Conservation (phyloP, 768 basidiomycete genomes). For the Sistotremastrum niveocremeum region DNA sequence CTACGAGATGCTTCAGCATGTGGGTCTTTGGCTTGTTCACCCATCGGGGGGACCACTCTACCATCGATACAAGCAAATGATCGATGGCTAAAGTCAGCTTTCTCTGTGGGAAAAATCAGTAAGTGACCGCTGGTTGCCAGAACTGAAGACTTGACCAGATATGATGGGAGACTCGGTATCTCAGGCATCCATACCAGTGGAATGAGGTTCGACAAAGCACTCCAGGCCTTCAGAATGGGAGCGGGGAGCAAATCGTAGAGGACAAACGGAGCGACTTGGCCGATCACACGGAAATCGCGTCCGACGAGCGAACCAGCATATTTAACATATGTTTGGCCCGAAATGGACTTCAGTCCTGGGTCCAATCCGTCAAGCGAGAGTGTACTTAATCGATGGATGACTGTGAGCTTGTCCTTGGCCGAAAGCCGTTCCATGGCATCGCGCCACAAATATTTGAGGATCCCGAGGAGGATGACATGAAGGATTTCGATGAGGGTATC, state of each 20-base stretch:
- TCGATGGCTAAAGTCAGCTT: conserved; percentile 19
- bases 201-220: conserved; percentile 18
- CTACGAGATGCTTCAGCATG: conserved; percentile 23
- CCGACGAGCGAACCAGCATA: conserved; percentile 27
- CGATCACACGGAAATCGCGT: conserved; percentile 19
- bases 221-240: conserved; percentile 19
- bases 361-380: too few species aligned
- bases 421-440: conserved; percentile 11
- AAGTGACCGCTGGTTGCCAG: not conserved
- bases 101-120: conserved; percentile 9
- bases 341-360: too few species aligned
- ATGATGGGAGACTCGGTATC: conserved; percentile 20
- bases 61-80: conserved; percentile 21
- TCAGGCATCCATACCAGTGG: conserved; percentile 27
- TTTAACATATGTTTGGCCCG: conserved; percentile 20
- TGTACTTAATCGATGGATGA: too few species aligned
- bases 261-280: too few species aligned
- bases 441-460: conserved; percentile 23
- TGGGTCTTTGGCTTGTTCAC: conserved; percentile 35
- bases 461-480: conserved; percentile 21
- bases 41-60: conserved; percentile 17
- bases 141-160: conserved; percentile 16
- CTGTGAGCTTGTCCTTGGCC: conserved; percentile 11
- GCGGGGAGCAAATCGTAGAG: conserved; percentile 22
- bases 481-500: conserved; percentile 17